phyloP scores from a whole-genome alignment of 192 early-diverging fungal genomes.

The Coemansia sp. region DNA sequence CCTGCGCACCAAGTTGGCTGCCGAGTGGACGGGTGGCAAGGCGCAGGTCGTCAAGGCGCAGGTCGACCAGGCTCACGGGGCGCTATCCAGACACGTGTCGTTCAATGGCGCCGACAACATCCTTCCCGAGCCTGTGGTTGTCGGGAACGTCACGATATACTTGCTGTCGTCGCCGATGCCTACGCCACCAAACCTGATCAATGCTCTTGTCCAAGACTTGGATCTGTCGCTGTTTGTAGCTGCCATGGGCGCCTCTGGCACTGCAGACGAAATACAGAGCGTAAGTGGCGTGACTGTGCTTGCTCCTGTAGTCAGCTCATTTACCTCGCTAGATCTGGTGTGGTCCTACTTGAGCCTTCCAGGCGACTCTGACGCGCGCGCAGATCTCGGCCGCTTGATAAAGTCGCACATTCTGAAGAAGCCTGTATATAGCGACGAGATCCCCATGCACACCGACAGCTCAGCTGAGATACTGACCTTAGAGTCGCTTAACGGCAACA shows the following conservation, averaged over 20 bases:
- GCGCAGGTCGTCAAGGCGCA: conserved; percentile 60
- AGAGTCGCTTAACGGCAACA: conserved; percentile 53
- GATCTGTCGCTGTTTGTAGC: conserved; percentile 61
- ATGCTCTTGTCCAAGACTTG: conserved; percentile 55
- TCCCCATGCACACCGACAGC: conserved; percentile 39
- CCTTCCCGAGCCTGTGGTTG: conserved; percentile 56
- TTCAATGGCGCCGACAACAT: conserved; percentile 62
- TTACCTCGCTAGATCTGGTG: conserved; percentile 62
- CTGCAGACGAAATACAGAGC: conserved; percentile 51
- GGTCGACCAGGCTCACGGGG: conserved; percentile 25
- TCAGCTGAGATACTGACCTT: conserved; percentile 34
- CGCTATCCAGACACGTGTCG: conserved; percentile 23
- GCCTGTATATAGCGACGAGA: conserved; percentile 55
- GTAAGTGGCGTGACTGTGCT: conserved; percentile 65
- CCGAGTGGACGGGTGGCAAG: conserved; percentile 51
- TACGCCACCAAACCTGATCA: conserved; percentile 58
- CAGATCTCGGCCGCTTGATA: conserved; percentile 58
- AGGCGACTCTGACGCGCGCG: conserved; percentile 47
- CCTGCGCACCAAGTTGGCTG: conserved; percentile 60
- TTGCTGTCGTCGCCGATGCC: conserved; percentile 58
- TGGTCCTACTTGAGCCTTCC: conserved; percentile 61
- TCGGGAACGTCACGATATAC: conserved; percentile 68
- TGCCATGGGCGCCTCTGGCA: conserved; percentile 57
- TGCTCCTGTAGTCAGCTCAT: conserved; percentile 65
- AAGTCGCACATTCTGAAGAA: conserved; percentile 57